These are phyloP conservation scores for Trichoderma asperellum DNA, from an alignment of 2,329 filamentous ascomycete genomes.

Conservation along the genomic window DNA sequence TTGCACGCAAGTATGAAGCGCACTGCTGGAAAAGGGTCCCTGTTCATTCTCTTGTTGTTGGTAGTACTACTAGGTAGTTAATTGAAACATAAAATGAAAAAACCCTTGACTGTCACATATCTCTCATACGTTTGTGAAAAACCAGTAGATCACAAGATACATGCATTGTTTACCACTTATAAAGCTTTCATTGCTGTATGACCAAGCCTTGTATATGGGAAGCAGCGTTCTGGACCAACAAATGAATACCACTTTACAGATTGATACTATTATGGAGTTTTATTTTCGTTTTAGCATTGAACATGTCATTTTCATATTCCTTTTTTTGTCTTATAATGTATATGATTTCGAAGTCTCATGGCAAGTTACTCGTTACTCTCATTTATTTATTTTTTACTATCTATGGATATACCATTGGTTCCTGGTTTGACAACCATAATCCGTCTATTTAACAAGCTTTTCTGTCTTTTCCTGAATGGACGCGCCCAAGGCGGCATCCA, in stretches of 20 bases:
- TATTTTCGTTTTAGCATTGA: background rate
- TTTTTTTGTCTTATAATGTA: background rate
- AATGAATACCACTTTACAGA: background rate
- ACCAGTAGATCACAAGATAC: background rate
- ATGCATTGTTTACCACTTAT: background rate
- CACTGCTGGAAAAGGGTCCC: slow-evolving; percentile 43
- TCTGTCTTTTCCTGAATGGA: slow-evolving; percentile 59
- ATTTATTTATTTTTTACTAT: background rate
- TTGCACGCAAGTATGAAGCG: slow-evolving; percentile 43
- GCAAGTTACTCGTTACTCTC: background rate
- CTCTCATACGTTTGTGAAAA: background rate
- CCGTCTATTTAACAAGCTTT: slow-evolving; percentile 40
- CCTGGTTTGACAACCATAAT: background rate
- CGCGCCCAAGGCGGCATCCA: slow-evolving; percentile 57
- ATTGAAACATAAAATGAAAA: slow-evolving; percentile 41
- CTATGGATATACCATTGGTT: background rate
- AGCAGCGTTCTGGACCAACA: background rate
- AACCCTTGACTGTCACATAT: background rate
- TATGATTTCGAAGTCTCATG: background rate
- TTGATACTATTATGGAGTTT: too few species aligned
- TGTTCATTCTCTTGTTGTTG: slow-evolving; percentile 46
- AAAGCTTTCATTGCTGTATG: background rate
- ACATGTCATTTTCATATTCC: background rate
- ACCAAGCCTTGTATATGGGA: background rate
- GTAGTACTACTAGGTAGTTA: slow-evolving; percentile 47